Evolutionary conservation across 108 stramenopile genomes (phyloP), one percentile per base, ranked within the genome.

Genomic region (Nitzschia sp.): DNA sequence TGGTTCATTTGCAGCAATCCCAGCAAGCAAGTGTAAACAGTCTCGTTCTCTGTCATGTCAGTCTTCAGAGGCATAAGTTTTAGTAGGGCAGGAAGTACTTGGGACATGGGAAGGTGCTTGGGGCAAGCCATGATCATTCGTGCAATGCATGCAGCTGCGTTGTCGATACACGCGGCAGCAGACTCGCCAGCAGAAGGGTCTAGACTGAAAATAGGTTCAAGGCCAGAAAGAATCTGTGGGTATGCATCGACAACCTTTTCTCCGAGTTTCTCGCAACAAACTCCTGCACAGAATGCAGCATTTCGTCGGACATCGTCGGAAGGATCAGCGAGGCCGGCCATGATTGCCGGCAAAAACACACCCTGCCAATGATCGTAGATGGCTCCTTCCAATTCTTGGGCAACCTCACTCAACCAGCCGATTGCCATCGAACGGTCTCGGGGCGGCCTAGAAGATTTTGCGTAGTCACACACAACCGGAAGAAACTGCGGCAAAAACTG

Each of bases 21-120:
- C 31, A 92, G 71, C 34, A 98, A 63, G 71, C 95, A 96, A 33
- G 75, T 90, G 90, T 97, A 98, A 1, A 97, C 93, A 15, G 96
- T 91, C 74, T 94, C 92, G 68, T 97, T 96, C 80, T 98, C 98
- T 27, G 91, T 89, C 87, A 87, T 91, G 72, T 98, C 98, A 41
- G 73, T 89, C 77, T 92, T 93, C 53, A 98, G 75, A 17, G 98
- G 98, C 55, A 98, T 71, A 0, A 76, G 64, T 50, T 80, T 80
- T 27, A 97, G 81, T 11, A 98, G 29, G 46, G 88, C 94, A 2
- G 96, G 96, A 45, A 99, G 78, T 21, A 98, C 95, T 68, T 94
- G 88, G 15, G 78, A 71, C 73, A 95, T 52, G n/a, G 97, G 97
- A 41, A 95, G 83, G 66, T 78, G 63, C 4, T 63, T 67, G 28